phyloP scores from a whole-genome alignment of 2,329 filamentous ascomycete genomes.

The Teratosphaeria zuluensis region DNA sequence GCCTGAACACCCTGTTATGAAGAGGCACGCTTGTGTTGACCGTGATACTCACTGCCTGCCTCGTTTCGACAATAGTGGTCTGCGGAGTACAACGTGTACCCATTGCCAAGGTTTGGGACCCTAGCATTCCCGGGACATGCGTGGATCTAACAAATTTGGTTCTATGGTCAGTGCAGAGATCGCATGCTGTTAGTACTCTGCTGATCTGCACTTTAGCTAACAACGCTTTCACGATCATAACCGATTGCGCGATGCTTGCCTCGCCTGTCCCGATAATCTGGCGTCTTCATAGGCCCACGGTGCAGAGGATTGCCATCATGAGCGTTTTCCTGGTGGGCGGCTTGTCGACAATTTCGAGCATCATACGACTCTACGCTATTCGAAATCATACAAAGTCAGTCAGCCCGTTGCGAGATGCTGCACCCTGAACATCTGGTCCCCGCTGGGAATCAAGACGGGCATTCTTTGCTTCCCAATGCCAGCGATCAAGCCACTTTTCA shows the following conservation, averaged over 20 bases:
- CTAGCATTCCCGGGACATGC: conserved; percentile 21
- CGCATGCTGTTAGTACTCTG: neutral
- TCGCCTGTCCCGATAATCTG: conserved; percentile 31
- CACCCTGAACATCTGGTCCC: conserved; percentile 24
- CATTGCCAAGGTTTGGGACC: conserved; percentile 25
- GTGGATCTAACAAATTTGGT: conserved; percentile 27
- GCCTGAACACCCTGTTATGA: neutral
- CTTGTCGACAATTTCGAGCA: conserved; percentile 20
- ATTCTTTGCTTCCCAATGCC: conserved; percentile 22
- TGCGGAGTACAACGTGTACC: conserved; percentile 29
- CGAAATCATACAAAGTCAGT: conserved; percentile 17
- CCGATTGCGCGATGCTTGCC: conserved; percentile 29
- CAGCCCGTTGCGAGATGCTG: conserved; percentile 18
- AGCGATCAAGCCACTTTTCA: conserved; percentile 13
- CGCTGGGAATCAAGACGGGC: conserved; percentile 24
- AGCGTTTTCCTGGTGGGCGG: conserved; percentile 15
- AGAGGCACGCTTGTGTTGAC: conserved; percentile 22
- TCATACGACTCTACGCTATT: conserved; percentile 23
- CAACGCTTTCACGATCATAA: conserved; percentile 28
- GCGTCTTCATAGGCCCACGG: conserved; percentile 23
- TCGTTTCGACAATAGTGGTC: conserved; percentile 26
- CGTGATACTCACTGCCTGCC: conserved; percentile 26
- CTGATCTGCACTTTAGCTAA: conserved; percentile 9
- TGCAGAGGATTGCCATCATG: conserved; percentile 26
- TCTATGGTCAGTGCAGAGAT: conserved; percentile 12